Base-by-base conservation (phyloP, 1,284 basidiomycete genomes). In the Apiotrichum gracile region DNA sequence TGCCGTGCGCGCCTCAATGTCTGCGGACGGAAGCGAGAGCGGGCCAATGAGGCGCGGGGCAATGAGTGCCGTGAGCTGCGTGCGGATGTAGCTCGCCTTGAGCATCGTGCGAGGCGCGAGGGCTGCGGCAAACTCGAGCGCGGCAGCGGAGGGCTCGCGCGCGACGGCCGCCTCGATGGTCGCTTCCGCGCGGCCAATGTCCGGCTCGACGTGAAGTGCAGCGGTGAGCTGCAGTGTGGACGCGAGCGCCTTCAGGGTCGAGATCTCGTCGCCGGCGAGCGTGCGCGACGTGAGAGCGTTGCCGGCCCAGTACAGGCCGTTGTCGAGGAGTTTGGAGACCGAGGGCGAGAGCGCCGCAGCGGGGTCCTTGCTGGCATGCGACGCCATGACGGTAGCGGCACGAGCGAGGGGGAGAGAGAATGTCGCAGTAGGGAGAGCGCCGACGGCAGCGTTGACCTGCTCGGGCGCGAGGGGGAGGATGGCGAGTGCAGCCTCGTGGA, bases 161-260 rank as follows among this genome's bases (percentile, higher is more conserved):
- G 85, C 85, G 34, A 88, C 76, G 2, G 83, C 78, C 0, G 83
- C 82, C 7, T 81, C 80, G 33, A 94, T 66, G 24, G 91, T 75
- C 0, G 88, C 85, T 56, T 97, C 92, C 0, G 83, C 83, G 8
- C 86, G 71, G 60, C 85, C 81, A 1, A 79, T 61, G 58, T 85
- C 85, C 34, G 83, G 71, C 40, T 65, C 65, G 12, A 64, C 42
- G 17, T 58, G 59, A n/a, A 56, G 44, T 4, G 56, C 44, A 14
- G 49, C 33, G 19, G 43, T 44, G 17, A 64, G 46, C 4, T 42
- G 29, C 0, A 37, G 24, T 1, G 67, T 29, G 1, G 49, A 45
- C 2, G 26, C 46, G 12, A 57, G 24, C 13, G 55, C 60, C n/a
- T 45, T 6, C 9, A 45, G n/a, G 5, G 43, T 13, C 4, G 43